These are phyloP conservation scores for Rutidosis leptorrhynchoides DNA, from an alignment of 129 eudicot species.

Conservation along the genomic window DNA sequence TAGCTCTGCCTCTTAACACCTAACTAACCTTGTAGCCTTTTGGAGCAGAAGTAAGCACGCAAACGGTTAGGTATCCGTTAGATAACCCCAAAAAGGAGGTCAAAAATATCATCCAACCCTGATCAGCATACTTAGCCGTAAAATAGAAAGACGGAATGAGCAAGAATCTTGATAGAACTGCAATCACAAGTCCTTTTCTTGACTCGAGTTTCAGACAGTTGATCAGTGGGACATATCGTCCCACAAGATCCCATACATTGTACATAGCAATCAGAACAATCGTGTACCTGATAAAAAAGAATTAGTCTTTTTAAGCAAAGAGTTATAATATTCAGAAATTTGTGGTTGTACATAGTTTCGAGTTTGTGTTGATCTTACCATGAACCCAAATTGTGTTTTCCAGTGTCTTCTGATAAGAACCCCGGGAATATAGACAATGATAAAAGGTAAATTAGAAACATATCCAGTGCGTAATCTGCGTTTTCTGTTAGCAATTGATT, in stretches of 20 bases:
- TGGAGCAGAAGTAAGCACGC: conserved; percentile 44
- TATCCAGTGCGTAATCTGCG: conserved; percentile 35
- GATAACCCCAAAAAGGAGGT: conserved; percentile 47
- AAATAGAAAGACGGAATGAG: conserved; percentile 49
- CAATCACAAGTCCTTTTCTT: conserved; percentile 34
- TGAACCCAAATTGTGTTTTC: conserved; percentile 39
- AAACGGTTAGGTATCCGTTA: conserved; percentile 47
- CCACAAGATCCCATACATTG: conserved; percentile 43
- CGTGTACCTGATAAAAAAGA: conserved; percentile 28
- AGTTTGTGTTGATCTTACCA: conserved; percentile 26
- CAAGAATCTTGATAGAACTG: conserved; percentile 32
- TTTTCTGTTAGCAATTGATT: conserved; percentile 33
- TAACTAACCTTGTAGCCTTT: conserved; percentile 50
- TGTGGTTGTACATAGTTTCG: not conserved
- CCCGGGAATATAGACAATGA: conserved; percentile 46
- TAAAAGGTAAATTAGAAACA: conserved; percentile 38
- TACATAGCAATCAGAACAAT: conserved; percentile 43
- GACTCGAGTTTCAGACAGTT: conserved; percentile 35
- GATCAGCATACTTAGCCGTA: conserved; percentile 44
- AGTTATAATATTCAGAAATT: not conserved
- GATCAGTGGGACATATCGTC: conserved; percentile 35
- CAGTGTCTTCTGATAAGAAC: conserved; percentile 47
- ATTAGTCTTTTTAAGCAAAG: not conserved
- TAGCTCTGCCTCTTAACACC: no score
- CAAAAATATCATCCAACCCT: conserved; percentile 45